Base-by-base conservation (phyloP, 257 asterid genomes). In the Penstemon davidsonii region DNA sequence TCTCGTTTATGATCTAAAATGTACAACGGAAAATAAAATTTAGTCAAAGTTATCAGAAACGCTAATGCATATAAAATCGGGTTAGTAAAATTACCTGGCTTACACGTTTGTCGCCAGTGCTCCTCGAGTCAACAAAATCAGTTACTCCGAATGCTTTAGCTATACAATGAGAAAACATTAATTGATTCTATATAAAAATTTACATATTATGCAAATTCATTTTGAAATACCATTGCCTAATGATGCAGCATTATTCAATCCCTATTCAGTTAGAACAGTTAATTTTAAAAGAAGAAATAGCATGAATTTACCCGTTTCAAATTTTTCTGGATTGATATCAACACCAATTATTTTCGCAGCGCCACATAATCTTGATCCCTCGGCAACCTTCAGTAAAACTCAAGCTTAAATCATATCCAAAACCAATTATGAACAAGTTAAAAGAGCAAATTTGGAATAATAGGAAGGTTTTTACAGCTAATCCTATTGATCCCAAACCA, bases 401-500 rank as follows among this genome's bases (percentile, higher is more conserved):
- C 69, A 18, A 57, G 60, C 42, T 43, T 15, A 19, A 10, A 33
- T 6, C 7, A 40, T 41, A 33, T 39, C 47, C 45, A 3, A 66
- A n/a, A 19, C 9, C n/a, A 41, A 12, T 13, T 54, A 45, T 4
- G 4, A 50, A 19, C 8, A 50, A 12, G 44, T 40, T 11, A 38
- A 50, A 37, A 33, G 9, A 19, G 9, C 47, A 18, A 50, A 10
- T 45, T 8, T 4, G 33, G 13, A 59, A 46, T 33, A 68, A 11
- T 33, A 9, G 9, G 51, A 52, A 15, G 36, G 5, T 44, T 72
- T 79, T 55, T 84, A 87, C 97, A 11, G 96, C 97, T 73, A 93
- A 77, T 75, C 99, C 99, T 9, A 90, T 88, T 6, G 91, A 82
- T 62, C 99, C 99, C 55, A 93, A 60, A 1, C 99, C 97, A 43